Conservation (phyloP, 345 rosid species). For the Hypericum perforatum region DNA sequence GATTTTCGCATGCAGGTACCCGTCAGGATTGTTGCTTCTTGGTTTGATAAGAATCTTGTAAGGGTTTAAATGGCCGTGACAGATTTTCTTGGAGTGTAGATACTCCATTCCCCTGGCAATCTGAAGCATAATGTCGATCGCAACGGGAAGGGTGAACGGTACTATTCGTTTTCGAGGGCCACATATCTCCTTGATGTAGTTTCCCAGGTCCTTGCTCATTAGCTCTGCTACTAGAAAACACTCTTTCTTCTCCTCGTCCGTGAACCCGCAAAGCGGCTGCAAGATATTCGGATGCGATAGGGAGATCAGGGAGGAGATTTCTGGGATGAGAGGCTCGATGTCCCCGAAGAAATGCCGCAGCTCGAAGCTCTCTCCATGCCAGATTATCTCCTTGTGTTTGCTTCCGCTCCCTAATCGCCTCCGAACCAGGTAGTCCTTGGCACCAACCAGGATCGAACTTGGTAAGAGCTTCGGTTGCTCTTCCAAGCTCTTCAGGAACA, state of each 20-base stretch:
- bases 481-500: conserved; percentile 13
- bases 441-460: conserved; percentile 8
- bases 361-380: conserved; percentile 21
- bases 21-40: conserved; percentile 10
- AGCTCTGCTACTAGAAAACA: conserved; percentile 21
- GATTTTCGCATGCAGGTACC: conserved; percentile 18
- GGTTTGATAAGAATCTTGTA: conserved; percentile 16
- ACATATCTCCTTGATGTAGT: conserved; percentile 21
- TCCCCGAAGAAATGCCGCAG: conserved; percentile 18
- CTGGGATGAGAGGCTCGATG: conserved; percentile 15
- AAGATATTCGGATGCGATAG: conserved; percentile 17
- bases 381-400: conserved; percentile 16
- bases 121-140: conserved; percentile 25
- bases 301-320: conserved; percentile 13
- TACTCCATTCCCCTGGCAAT: conserved; percentile 26
- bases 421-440: conserved; percentile 18
- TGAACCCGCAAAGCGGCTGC: conserved; percentile 14
- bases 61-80: conserved; percentile 19
- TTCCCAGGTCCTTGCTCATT: conserved; percentile 15
- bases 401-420: conserved; percentile 19
- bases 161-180: conserved; percentile 15
- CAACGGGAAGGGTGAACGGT: conserved; percentile 19
- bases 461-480: conserved; percentile 13
- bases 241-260: conserved; percentile 24
- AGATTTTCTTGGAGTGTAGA: conserved; percentile 16